These are phyloP conservation scores for Epichloe sp. DNA, from an alignment of 2,329 filamentous ascomycete genomes.

Conservation along the genomic window DNA sequence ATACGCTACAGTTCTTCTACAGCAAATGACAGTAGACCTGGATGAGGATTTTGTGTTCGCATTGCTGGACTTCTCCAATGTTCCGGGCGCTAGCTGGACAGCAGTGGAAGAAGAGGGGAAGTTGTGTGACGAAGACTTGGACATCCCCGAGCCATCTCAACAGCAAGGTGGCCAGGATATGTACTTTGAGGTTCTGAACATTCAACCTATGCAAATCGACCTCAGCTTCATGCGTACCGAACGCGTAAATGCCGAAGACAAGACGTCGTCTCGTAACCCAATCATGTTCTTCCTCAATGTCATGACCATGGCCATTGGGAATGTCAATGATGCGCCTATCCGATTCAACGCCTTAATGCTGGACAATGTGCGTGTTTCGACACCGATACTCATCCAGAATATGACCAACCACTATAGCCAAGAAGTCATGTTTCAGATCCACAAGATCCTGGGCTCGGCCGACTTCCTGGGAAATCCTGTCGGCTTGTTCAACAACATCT, in stretches of 20 bases:
- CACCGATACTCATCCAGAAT: conserved; percentile 70
- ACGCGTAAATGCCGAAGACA: conserved; percentile 90
- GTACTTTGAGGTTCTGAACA: conserved; percentile 93
- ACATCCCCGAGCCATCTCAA: conserved; percentile 82
- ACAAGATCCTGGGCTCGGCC: conserved; percentile 92
- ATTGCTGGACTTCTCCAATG: conserved; percentile 85
- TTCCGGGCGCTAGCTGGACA: conserved; percentile 74
- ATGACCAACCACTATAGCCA: conserved; percentile 93
- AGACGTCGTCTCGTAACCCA: conserved; percentile 78
- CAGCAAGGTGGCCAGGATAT: conserved; percentile 82
- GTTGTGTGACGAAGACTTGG: conserved; percentile 78
- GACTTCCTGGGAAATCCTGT: conserved; percentile 98
- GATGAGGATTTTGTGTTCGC: conserved; percentile 98
- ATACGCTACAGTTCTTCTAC: conserved; percentile 83
- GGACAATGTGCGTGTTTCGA: conserved; percentile 87
- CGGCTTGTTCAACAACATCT: conserved; percentile 95
- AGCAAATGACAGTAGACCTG: conserved; percentile 96
- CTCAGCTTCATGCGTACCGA: conserved; percentile 95
- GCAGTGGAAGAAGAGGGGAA: conserved; percentile 58
- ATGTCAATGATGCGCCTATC: conserved; percentile 94
- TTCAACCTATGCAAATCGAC: conserved; percentile 97
- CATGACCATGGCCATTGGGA: conserved; percentile 97
- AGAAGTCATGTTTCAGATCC: conserved; percentile 88
- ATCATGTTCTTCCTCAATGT: conserved; percentile 99
- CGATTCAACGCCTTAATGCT: conserved; percentile 86